Percentiles rank a stretch among this genome's conserved stretches.
phyloP scores from a whole-genome alignment of 306 rosid genomes.

The Quercus parvula region DNA sequence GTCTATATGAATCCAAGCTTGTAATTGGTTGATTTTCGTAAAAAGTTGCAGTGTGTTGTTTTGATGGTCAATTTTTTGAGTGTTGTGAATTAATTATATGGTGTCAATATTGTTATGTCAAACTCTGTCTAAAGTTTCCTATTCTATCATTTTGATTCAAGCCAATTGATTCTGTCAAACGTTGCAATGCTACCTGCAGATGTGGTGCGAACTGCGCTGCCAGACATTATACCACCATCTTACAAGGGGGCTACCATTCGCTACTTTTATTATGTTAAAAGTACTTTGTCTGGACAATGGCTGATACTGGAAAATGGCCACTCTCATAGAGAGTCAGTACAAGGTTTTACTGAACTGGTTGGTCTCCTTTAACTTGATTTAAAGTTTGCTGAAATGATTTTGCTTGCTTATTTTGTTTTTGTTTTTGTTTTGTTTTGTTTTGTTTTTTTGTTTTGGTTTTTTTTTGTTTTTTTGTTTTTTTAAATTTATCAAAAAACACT shows the following conservation, averaged over 20 bases:
- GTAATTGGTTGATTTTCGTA: constrained; percentile 1
- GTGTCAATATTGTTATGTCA: neutral
- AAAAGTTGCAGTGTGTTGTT: neutral
- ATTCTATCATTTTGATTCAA: neutral
- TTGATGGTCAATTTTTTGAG: constrained; percentile 5
- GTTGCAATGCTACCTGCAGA: constrained; percentile 42
- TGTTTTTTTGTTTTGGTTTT: neutral
- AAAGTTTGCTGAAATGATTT: constrained; percentile 18
- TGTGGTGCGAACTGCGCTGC: constrained; percentile 58
- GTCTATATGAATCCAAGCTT: neutral
- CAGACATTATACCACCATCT: constrained; percentile 81
- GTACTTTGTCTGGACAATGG: constrained; percentile 76
- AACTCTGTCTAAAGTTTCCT: neutral
- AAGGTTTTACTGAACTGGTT: constrained; percentile 72
- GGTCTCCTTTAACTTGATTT: constrained; percentile 40
- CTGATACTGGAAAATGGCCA: constrained; percentile 73
- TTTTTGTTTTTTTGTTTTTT: neutral
- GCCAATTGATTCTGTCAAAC: constrained; percentile 11
- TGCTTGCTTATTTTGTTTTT: neutral
- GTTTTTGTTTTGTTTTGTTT: neutral
- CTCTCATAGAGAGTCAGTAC: constrained; percentile 58
- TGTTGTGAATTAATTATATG: constrained; percentile 10
- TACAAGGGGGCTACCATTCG: constrained; percentile 95
- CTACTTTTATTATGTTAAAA: constrained; percentile 75
- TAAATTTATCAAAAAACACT: no score